Conservation (phyloP, 768 basidiomycete genomes). For the Pulveroboletus ravenelii region DNA sequence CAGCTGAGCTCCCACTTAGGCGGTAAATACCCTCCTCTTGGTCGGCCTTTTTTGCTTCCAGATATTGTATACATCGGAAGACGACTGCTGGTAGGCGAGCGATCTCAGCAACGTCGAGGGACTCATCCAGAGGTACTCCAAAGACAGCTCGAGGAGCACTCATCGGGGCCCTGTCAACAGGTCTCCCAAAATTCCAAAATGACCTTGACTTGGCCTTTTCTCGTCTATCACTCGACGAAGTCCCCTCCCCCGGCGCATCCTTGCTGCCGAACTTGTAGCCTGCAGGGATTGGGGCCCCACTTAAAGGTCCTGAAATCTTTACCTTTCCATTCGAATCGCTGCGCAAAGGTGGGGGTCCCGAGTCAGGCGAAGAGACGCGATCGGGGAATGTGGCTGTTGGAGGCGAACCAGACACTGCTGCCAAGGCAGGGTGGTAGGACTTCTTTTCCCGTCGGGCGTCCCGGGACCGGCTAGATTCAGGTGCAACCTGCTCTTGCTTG, state of each 20-base stretch:
- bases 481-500: conserved; percentile 43
- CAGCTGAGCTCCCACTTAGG: conserved; percentile 89
- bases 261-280: conserved; percentile 90
- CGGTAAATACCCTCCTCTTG: conserved; percentile 98
- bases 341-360: conserved; percentile 45
- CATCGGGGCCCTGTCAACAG: conserved; percentile 39
- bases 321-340: conserved; percentile 57
- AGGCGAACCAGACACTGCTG: conserved; percentile 47
- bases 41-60: conserved; percentile 91
- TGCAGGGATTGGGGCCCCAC: conserved; percentile 77
- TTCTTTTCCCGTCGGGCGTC: conserved; percentile 52
- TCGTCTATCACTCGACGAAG: conserved; percentile 59
- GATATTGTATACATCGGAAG: conserved; percentile 92
- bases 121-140: conserved; percentile 81
- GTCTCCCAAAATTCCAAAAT: conserved; percentile 89
- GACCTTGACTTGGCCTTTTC: conserved; percentile 90
- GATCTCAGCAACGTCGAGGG: conserved; percentile 83
- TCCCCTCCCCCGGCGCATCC: conserved; percentile 46
- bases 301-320: conserved; percentile 87
- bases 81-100: conserved; percentile 91
- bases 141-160: conserved; percentile 73
- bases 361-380: conserved; percentile 44
- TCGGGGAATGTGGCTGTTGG: conserved; percentile 31
- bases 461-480: conserved; percentile 50
- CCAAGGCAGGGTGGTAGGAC: conserved; percentile 59